These are phyloP conservation scores for Suhomyces sp. DNA, from an alignment of 805 yeast genomes.

Conservation along the genomic window DNA sequence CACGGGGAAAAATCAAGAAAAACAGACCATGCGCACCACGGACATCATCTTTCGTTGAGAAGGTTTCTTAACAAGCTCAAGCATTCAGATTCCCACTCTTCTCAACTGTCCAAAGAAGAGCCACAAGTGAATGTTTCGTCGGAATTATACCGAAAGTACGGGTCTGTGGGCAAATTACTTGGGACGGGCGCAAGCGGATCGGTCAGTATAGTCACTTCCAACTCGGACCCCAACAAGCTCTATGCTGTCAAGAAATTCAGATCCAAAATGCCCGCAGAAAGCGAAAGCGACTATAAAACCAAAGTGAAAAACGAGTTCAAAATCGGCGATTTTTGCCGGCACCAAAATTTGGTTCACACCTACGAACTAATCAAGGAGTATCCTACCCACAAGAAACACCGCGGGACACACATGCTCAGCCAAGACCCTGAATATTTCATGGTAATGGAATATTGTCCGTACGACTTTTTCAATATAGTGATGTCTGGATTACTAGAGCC, in stretches of 20 bases:
- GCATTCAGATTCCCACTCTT: constrained; percentile 14
- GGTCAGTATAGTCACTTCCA: constrained; percentile 71
- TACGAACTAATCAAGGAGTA: constrained; percentile 70
- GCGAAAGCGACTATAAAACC: constrained; percentile 64
- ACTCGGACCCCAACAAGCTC: constrained; percentile 49
- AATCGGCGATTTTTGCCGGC: constrained; percentile 70
- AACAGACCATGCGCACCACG: not conserved
- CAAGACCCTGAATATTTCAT: constrained; percentile 48
- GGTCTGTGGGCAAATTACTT: constrained; percentile 61
- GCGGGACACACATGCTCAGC: constrained; percentile 4
- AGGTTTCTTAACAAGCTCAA: constrained; percentile 53
- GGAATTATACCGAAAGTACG: constrained; percentile 54
- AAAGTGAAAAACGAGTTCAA: constrained; percentile 82
- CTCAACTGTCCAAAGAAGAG: not conserved
- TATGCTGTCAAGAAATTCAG: constrained; percentile 90
- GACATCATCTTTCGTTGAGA: constrained; percentile 37
- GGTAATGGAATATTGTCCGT: constrained; percentile 91
- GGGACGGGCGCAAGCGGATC: constrained; percentile 97
- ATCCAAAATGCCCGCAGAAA: constrained; percentile 57
- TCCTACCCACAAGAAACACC: constrained; percentile 1
- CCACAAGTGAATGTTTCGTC: constrained; percentile 12
- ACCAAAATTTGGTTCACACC: constrained; percentile 78
- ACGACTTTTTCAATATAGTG: constrained; percentile 87
- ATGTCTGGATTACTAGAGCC: constrained; percentile 80
- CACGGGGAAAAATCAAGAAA: not conserved